Conservation (phyloP, 169 alveolate species). For the Plasmodium gaboni region DNA sequence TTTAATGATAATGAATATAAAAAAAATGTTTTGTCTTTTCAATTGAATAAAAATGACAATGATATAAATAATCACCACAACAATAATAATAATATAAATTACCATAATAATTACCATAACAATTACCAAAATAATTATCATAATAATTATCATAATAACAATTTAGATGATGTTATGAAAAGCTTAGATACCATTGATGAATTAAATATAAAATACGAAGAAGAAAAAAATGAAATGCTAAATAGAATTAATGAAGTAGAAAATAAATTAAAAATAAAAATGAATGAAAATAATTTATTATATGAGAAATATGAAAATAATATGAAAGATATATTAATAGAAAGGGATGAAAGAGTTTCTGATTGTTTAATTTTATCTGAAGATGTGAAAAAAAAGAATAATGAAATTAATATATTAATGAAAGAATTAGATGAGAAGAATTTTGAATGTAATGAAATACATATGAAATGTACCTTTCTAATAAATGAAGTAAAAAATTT, state of each 20-base stretch:
- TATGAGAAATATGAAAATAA: conserved; percentile 70
- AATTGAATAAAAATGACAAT: conserved; percentile 24
- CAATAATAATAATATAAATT: no score
- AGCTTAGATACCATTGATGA: conserved; percentile 36
- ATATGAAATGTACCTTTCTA: conserved; percentile 70
- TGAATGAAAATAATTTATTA: conserved; percentile 63
- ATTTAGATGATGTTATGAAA: conserved; percentile 43
- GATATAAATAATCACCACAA: conserved; percentile 1
- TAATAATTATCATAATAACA: no score
- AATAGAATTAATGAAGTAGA: conserved; percentile 62
- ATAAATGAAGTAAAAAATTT: conserved; percentile 49
- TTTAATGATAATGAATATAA: conserved; percentile 58
- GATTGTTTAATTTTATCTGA: conserved; percentile 72
- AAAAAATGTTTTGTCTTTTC: conserved; percentile 32
- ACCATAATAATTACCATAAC: no score
- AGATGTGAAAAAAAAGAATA: conserved; percentile 67
- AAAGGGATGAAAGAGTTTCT: conserved; percentile 62
- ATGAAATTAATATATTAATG: conserved; percentile 46
- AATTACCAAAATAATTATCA: no score
- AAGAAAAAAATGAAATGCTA: conserved; percentile 61
- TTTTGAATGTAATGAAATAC: conserved; percentile 48
- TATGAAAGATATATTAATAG: conserved; percentile 37
- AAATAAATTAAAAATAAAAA: conserved; percentile 46
- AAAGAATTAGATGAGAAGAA: conserved; percentile 73
- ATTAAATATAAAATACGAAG: conserved; percentile 55